Evolutionary conservation across 164 flowering plant genomes (phyloP).

Genomic region (Stephania yunnanensis): DNA sequence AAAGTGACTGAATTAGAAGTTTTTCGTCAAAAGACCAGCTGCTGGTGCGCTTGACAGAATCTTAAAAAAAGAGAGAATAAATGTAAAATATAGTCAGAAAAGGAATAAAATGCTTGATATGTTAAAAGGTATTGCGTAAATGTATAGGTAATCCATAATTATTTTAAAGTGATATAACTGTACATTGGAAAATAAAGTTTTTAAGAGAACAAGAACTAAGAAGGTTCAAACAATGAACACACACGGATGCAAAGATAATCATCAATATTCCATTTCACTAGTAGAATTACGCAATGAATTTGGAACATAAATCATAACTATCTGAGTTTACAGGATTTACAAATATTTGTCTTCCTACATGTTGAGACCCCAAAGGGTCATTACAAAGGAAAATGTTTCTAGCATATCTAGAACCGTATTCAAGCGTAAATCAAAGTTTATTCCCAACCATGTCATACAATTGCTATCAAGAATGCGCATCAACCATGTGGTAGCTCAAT

Average conservation of each 20-base stretch:
- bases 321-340: neutral
- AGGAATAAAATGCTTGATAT: neutral
- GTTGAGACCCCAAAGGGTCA: neutral
- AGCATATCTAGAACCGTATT: neutral
- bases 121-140: neutral
- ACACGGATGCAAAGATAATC: no score
- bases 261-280: no score
- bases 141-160: neutral
- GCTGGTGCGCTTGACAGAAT: slow-evolving; percentile 60
- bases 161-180: neutral
- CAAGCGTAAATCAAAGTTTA: neutral
- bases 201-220: neutral
- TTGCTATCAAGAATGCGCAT: neutral
- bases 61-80: slow-evolving; percentile 26
- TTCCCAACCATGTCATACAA: no score
- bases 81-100: neutral
- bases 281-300: no score
- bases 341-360: neutral
- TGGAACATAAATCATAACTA: no score
- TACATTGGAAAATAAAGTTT: neutral
- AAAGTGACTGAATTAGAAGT: slow-evolving; percentile 72
- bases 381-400: neutral
- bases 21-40: slow-evolving; percentile 92
- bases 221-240: neutral
- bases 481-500: no score